Evolutionary conservation across 768 basidiomycete species (phyloP).

Genomic region (Steccherinum ochraceum): DNA sequence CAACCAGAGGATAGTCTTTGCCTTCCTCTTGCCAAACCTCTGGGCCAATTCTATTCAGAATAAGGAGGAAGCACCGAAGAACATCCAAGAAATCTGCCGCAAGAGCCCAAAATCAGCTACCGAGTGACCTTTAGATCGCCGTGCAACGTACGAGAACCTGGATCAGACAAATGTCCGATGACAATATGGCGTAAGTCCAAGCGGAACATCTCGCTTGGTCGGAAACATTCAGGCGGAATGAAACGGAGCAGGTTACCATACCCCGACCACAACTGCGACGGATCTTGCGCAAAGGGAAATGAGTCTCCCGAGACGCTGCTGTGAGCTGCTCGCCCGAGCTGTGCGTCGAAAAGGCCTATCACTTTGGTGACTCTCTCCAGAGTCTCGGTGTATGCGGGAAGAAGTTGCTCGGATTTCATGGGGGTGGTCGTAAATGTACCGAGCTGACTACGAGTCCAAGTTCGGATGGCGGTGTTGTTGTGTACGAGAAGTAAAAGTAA

Average conservation of each 20-base stretch:
- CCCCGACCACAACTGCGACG: constrained; percentile 46
- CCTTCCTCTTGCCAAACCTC: constrained; percentile 67
- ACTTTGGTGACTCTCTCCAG: constrained; percentile 34
- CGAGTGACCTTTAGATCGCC: constrained; percentile 5
- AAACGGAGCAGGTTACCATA: constrained; percentile 42
- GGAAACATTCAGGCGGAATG: constrained; percentile 40
- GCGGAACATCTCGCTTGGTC: constrained; percentile 26
- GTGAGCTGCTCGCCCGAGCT: background rate
- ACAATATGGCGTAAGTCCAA: constrained; percentile 48
- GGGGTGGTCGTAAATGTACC: constrained; percentile 31
- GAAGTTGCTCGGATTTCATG: constrained; percentile 42
- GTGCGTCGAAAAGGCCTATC: constrained; percentile 18
- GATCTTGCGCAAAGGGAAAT: constrained; percentile 32
- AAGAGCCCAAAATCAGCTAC: background rate
- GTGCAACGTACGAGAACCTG: constrained; percentile 48
- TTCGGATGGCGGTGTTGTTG: constrained; percentile 40
- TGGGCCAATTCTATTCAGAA: constrained; percentile 50
- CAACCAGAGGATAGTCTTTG: constrained; percentile 66
- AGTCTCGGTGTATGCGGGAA: constrained; percentile 38
- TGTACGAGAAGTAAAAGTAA: constrained; percentile 54
- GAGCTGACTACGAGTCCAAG: constrained; percentile 52
- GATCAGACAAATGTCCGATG: constrained; percentile 53
- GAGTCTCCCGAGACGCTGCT: background rate
- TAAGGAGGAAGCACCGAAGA: constrained; percentile 49
- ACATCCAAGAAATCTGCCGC: constrained; percentile 52